phyloP scores from a whole-genome alignment of 2,329 filamentous ascomycete genomes.

The Cladosporium cucumerinum region DNA sequence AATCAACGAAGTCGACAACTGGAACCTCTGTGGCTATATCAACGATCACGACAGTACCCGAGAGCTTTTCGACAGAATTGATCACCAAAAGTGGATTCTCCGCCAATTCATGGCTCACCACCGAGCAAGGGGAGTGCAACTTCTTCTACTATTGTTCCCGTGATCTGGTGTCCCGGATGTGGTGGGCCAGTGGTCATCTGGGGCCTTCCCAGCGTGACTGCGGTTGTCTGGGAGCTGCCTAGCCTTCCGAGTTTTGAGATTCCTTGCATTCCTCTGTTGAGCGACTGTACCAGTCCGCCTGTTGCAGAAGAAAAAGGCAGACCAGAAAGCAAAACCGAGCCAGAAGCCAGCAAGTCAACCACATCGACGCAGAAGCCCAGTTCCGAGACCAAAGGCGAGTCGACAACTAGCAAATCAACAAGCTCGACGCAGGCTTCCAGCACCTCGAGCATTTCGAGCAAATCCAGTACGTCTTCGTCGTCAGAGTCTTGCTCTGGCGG shows the following conservation, averaged over 20 bases:
- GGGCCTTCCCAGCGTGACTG: background rate
- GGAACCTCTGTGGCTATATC: background rate
- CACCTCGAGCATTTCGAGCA: background rate
- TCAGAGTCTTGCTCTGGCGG: background rate
- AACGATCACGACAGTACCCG: background rate
- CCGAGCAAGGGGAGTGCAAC: background rate
- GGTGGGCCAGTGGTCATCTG: background rate
- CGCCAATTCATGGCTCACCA: background rate
- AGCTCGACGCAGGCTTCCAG: background rate
- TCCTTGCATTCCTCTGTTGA: background rate
- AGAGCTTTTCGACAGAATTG: background rate
- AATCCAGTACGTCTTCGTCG: background rate
- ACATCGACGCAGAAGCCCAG: background rate
- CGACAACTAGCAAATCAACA: background rate
- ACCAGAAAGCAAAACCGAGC: background rate
- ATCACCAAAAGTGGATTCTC: background rate
- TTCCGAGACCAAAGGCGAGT: too few species aligned
- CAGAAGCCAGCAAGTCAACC: background rate
- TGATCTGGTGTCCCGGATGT: background rate
- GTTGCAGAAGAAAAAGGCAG: background rate
- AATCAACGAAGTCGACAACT: background rate
- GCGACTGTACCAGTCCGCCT: background rate
- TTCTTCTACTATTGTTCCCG: background rate
- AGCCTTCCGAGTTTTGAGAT: background rate
- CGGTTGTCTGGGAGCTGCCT: background rate